These are phyloP conservation scores for Leccinum obscurum DNA, from an alignment of 768 basidiomycete genomes.

Conservation along the genomic window DNA sequence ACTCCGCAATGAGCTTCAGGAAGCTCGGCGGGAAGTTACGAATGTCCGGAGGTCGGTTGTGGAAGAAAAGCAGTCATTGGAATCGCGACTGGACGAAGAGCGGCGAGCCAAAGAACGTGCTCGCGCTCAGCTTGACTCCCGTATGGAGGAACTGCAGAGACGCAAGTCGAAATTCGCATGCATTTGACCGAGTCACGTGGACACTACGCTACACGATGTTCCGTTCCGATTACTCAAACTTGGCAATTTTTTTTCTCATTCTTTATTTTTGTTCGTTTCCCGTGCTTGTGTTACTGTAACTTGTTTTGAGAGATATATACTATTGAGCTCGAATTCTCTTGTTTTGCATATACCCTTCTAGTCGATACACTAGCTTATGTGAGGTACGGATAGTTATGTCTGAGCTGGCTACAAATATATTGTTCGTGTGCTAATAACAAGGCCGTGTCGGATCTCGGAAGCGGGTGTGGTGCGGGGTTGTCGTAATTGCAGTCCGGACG, in stretches of 20 bases:
- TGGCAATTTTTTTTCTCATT: slow-evolving; percentile 5
- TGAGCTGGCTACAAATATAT: slow-evolving; percentile 10
- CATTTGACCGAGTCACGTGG: slow-evolving; percentile 47
- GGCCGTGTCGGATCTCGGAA: slow-evolving; percentile 18
- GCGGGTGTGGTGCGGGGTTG: slow-evolving; percentile 8
- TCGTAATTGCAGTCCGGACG: slow-evolving; percentile 5
- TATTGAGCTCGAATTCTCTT: slow-evolving; percentile 22
- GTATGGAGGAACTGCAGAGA: slow-evolving; percentile 81
- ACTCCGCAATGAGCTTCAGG: slow-evolving; percentile 71
- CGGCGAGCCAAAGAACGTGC: slow-evolving; percentile 86
- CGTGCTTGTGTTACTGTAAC: slow-evolving; percentile 32
- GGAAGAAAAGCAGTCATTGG: slow-evolving; percentile 86
- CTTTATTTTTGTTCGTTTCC: slow-evolving; percentile 9
- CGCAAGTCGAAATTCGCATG: slow-evolving; percentile 94
- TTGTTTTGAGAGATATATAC: slow-evolving; percentile 27
- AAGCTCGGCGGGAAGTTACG: slow-evolving; percentile 78
- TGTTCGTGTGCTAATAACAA: slow-evolving; percentile 26
- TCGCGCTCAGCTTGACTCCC: slow-evolving; percentile 80
- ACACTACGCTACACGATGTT: slow-evolving; percentile 6
- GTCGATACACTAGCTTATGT: slow-evolving; percentile 32
- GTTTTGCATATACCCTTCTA: slow-evolving; percentile 33
- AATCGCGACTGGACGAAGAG: slow-evolving; percentile 83
- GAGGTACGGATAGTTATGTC: slow-evolving; percentile 26
- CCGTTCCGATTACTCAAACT: slow-evolving; percentile 2
- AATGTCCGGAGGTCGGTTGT: slow-evolving; percentile 76